Percentiles rank a stretch among this genome's conserved stretches.
Evolutionary conservation across 495 filamentous ascomycete genomes (phyloP).

Genomic region (Lindgomyces ingoldianus): DNA sequence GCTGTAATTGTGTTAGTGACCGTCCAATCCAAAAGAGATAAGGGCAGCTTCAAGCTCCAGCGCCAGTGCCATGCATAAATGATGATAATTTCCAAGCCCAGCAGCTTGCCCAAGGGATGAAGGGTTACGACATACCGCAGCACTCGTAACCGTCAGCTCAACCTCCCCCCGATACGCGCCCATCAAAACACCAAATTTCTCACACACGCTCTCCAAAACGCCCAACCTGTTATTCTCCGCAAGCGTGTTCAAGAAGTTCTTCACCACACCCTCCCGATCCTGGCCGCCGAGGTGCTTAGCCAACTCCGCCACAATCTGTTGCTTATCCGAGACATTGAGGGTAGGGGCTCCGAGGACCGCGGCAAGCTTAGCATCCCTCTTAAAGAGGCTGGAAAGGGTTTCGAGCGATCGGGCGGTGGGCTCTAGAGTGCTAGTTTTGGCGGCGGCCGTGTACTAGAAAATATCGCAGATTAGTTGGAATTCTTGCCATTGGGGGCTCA

Average conservation of each 20-base stretch:
- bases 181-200: constrained; percentile 87
- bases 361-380: constrained; percentile 77
- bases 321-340: constrained; percentile 74
- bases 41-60: too few species aligned
- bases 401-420: constrained; percentile 72
- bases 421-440: constrained; percentile 83
- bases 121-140: constrained; percentile 64
- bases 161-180: constrained; percentile 87
- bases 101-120: background rate
- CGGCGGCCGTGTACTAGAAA: constrained; percentile 86
- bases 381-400: constrained; percentile 67
- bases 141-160: constrained; percentile 85
- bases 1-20: constrained; percentile 53
- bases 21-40: background rate
- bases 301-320: constrained; percentile 77
- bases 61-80: too few species aligned
- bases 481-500: constrained; percentile 3
- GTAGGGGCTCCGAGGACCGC: constrained; percentile 77
- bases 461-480: constrained; percentile 15
- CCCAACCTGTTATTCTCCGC: constrained; percentile 95
- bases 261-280: constrained; percentile 77
- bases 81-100: too few species aligned
- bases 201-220: constrained; percentile 74
- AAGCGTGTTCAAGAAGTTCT: constrained; percentile 87
- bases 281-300: constrained; percentile 69